Conservation (phyloP, 495 filamentous ascomycete species). For the Haplographium delicatum region DNA sequence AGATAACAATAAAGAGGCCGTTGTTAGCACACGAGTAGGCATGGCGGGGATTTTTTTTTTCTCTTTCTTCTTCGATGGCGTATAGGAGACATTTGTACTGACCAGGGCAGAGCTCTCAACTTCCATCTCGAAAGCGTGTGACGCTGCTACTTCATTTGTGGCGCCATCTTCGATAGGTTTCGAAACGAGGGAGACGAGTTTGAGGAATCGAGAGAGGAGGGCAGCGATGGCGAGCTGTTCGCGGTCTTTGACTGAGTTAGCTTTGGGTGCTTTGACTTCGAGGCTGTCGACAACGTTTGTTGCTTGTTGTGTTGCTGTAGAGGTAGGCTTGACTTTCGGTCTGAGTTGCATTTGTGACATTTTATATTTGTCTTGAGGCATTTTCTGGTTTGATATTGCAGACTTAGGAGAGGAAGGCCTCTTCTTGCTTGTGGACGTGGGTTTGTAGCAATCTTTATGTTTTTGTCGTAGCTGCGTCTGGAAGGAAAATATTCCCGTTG, state of each 20-base stretch:
- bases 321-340: too few relatives aligned
- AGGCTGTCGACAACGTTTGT: not conserved
- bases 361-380: too few relatives aligned
- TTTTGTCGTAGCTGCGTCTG: not conserved
- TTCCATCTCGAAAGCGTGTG: conserved; percentile 54
- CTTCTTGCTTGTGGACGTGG: too few relatives aligned
- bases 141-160: conserved; percentile 44
- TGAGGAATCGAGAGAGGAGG: conserved; percentile 56
- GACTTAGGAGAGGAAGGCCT: too few relatives aligned
- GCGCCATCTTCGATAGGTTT: conserved; percentile 29
- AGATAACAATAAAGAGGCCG: not conserved
- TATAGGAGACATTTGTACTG: too few relatives aligned
- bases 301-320: not conserved
- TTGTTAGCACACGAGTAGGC: too few relatives aligned
- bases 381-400: too few relatives aligned
- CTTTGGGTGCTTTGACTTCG: conserved; percentile 4
- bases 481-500: not conserved
- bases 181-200: conserved; percentile 48
- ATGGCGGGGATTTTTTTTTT: too few relatives aligned
- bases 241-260: conserved; percentile 21
- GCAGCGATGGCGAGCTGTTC: conserved; percentile 37
- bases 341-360: too few relatives aligned
- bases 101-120: conserved; percentile 61
- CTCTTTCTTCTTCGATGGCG: too few relatives aligned
- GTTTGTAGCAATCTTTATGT: too few relatives aligned